Percentiles rank a stretch among this genome's conserved stretches.
Evolutionary conservation across 2,329 filamentous ascomycete species (phyloP).

Genomic region (Colletotrichum tabaci): DNA sequence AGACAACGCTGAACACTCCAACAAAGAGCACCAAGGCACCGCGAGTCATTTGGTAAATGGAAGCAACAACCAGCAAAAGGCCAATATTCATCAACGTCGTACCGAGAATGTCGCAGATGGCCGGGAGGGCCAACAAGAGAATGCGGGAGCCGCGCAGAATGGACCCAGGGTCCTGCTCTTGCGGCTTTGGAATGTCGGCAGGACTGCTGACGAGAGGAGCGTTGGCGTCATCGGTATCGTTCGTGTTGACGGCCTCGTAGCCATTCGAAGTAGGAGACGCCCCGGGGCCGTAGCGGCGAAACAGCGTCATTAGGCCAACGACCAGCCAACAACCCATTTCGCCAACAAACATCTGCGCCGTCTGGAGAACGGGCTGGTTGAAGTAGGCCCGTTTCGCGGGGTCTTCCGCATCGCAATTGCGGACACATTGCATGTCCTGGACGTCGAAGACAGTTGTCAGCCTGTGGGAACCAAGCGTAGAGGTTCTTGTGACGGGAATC

Average conservation of each 20-base stretch:
- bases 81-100: constrained; percentile 99
- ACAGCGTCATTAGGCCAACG: constrained; percentile 78
- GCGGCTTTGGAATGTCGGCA: constrained; percentile 64
- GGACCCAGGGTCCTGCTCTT: constrained; percentile 62
- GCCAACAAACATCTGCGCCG: constrained; percentile 97
- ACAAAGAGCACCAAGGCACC: constrained; percentile 96
- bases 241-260: constrained; percentile 76
- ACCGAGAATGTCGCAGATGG: constrained; percentile 93
- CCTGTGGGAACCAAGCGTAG: background rate
- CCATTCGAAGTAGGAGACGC: constrained; percentile 63
- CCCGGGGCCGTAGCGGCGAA: constrained; percentile 68
- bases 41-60: constrained; percentile 98
- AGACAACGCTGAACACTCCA: constrained; percentile 93
- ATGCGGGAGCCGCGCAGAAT: constrained; percentile 81
- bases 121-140: constrained; percentile 84
- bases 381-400: constrained; percentile 80
- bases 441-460: constrained; percentile 10
- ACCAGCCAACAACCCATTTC: constrained; percentile 98
- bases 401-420: constrained; percentile 83
- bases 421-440: constrained; percentile 96
- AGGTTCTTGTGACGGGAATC: background rate
- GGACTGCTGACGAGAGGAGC: constrained; percentile 60
- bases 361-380: constrained; percentile 96
- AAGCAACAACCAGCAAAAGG: constrained; percentile 91
- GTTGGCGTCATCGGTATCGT: constrained; percentile 60